A percentile compares a stretch with the other conserved stretches of the same genome.
Conservation (phyloP, 2,329 filamentous ascomycete species). For the Cadophora malorum region DNA sequence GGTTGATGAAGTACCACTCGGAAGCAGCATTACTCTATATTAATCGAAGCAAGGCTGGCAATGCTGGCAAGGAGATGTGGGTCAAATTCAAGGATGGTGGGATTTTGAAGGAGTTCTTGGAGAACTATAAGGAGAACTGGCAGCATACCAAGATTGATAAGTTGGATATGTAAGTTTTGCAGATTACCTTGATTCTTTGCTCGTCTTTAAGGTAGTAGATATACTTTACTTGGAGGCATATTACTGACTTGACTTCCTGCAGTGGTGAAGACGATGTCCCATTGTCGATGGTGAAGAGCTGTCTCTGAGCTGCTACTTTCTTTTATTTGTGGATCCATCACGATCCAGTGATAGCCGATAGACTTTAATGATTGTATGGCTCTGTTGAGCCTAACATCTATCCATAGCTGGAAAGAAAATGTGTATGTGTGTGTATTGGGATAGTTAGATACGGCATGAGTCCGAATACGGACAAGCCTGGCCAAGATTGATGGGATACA, state of each 20-base stretch:
- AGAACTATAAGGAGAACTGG: background rate
- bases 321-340: background rate
- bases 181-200: background rate
- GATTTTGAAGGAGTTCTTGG: background rate
- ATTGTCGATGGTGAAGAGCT: background rate
- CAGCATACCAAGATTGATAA: background rate
- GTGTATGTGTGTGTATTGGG: background rate
- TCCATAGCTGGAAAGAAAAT: too few relatives aligned
- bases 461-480: background rate
- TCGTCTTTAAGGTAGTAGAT: too few relatives aligned
- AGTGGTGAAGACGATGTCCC: constrained; percentile 5
- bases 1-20: background rate
- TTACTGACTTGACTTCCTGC: background rate
- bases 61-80: background rate
- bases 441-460: background rate
- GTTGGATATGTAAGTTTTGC: background rate
- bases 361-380: background rate
- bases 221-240: background rate
- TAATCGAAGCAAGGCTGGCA: background rate
- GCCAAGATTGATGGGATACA: background rate
- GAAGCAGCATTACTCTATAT: background rate
- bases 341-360: background rate
- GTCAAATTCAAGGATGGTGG: background rate
- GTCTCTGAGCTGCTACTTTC: background rate
- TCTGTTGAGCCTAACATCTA: too few relatives aligned